Conservation (phyloP, 805 yeast species). For the Lachancea dasiensis region DNA sequence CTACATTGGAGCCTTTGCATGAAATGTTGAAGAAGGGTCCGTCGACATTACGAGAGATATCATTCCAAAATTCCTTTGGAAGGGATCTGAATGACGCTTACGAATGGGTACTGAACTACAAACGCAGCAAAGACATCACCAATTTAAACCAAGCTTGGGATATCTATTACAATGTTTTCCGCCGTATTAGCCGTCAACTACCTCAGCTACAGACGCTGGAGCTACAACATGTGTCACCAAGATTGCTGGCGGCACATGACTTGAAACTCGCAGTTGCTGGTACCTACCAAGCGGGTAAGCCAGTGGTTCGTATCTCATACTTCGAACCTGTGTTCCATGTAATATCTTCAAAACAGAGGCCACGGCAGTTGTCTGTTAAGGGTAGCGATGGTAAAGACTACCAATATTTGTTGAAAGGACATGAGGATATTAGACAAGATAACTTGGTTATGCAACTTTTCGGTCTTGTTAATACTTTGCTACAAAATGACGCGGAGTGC, state of each 20-base stretch:
- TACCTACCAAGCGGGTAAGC: conserved; percentile 79
- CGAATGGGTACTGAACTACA: conserved; percentile 86
- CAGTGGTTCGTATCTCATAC: conserved; percentile 60
- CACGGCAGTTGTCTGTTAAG: conserved; percentile 69
- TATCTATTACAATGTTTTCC: conserved; percentile 86
- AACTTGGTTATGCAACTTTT: conserved; percentile 96
- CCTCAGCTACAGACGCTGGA: conserved; percentile 85
- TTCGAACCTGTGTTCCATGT: conserved; percentile 84
- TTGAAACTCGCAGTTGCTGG: conserved; percentile 92
- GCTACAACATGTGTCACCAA: conserved; percentile 90
- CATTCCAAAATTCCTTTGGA: conserved; percentile 91
- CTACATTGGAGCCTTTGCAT: conserved; percentile 84
- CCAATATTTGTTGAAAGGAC: conserved; percentile 81
- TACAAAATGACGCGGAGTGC: conserved; percentile 88
- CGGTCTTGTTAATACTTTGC: conserved; percentile 86
- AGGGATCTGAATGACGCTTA: conserved; percentile 87
- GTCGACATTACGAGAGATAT: conserved; percentile 84
- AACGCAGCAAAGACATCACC: conserved; percentile 77
- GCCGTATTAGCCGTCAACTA: conserved; percentile 81
- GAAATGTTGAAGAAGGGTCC: conserved; percentile 80
- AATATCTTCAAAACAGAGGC: conserved; percentile 93
- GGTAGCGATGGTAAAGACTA: conserved; percentile 94
- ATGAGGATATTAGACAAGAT: conserved; percentile 97
- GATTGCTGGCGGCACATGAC: conserved; percentile 67
- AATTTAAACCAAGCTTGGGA: conserved; percentile 98